Percentiles rank a stretch among this genome's conserved stretches.
Evolutionary conservation across 805 yeast species (phyloP).

Genomic region (Wickerhamomyces strasburgensis): DNA sequence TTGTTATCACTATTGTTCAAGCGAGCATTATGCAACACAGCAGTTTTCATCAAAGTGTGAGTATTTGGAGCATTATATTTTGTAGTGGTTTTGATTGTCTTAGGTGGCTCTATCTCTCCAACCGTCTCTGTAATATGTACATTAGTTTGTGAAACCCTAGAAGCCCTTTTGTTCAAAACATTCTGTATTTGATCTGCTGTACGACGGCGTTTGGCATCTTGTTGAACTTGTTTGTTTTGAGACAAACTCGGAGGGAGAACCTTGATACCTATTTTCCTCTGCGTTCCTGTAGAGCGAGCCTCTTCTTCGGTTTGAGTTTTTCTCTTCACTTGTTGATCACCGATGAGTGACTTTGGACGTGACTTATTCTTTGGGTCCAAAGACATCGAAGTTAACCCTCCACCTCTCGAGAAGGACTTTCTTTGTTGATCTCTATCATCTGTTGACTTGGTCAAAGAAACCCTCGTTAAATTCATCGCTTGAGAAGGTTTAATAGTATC

Average conservation of each 20-base stretch:
- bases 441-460: constrained; percentile 19
- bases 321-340: constrained; percentile 13
- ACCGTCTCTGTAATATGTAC: constrained; percentile 1
- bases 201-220: constrained; percentile 24
- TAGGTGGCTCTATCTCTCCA: constrained; percentile 1
- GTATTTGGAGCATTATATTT: constrained; percentile 15
- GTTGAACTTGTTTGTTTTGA: constrained; percentile 14
- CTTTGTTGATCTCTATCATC: constrained; percentile 15
- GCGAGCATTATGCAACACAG: constrained; percentile 30
- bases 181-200: constrained; percentile 21
- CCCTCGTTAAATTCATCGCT: constrained; percentile 20
- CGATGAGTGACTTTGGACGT: constrained; percentile 18
- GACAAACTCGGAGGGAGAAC: constrained; percentile 18
- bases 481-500: constrained; percentile 1
- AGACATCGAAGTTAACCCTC: constrained; percentile 19
- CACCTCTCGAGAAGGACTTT: constrained; percentile 16
- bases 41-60: constrained; percentile 29
- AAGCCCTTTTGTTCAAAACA: constrained; percentile 20
- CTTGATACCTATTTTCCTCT: constrained; percentile 22
- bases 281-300: constrained; percentile 14
- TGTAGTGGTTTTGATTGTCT: constrained; percentile 9
- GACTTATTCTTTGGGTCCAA: constrained; percentile 15
- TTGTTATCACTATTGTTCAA: constrained; percentile 14
- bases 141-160: constrained; percentile 21
- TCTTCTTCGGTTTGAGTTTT: constrained; percentile 23